phyloP scores from a whole-genome alignment of 441 rosid genomes.

The Pelargonium myrrhifolium region DNA sequence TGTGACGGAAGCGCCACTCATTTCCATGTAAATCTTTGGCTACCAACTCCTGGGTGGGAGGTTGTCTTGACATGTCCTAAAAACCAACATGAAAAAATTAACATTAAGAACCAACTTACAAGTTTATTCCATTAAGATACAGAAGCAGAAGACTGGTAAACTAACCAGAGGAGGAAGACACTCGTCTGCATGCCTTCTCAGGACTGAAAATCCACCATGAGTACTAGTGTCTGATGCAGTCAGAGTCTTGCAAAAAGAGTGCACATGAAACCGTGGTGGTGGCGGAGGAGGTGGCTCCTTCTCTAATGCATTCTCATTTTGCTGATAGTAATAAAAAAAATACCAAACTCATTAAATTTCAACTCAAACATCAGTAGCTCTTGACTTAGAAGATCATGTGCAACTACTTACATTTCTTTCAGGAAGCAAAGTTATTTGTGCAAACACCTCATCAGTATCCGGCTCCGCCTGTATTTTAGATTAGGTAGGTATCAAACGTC shows the following conservation, averaged over 20 bases:
- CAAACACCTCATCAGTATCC: constrained; percentile 92
- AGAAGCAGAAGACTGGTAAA: constrained; percentile 4
- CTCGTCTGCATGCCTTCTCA: constrained; percentile 92
- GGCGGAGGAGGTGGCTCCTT: constrained; percentile 50
- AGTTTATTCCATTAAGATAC: neutral
- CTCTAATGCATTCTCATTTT: constrained; percentile 55
- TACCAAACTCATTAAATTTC: neutral
- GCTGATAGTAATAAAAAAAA: constrained; percentile 30
- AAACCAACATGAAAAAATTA: neutral
- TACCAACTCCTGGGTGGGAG: constrained; percentile 87
- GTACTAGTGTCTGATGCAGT: constrained; percentile 99
- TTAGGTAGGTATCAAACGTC: neutral
- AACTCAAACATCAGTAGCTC: constrained; percentile 6
- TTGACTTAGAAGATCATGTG: neutral
- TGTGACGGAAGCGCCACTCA: constrained; percentile 93
- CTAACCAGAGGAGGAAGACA: constrained; percentile 93
- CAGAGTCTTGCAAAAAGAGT: constrained; percentile 92
- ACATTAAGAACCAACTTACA: neutral
- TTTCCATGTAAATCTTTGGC: constrained; percentile 91
- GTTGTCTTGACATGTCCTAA: constrained; percentile 95
- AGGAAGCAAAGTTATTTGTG: constrained; percentile 85
- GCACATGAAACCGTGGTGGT: constrained; percentile 71
- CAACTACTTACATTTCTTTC: constrained; percentile 40
- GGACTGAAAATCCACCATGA: constrained; percentile 98
- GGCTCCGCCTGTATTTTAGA: constrained; percentile 64